These are phyloP conservation scores for Alternaria hordeiaustralica DNA, from an alignment of 2,329 filamentous ascomycete species.

Conservation along the genomic window DNA sequence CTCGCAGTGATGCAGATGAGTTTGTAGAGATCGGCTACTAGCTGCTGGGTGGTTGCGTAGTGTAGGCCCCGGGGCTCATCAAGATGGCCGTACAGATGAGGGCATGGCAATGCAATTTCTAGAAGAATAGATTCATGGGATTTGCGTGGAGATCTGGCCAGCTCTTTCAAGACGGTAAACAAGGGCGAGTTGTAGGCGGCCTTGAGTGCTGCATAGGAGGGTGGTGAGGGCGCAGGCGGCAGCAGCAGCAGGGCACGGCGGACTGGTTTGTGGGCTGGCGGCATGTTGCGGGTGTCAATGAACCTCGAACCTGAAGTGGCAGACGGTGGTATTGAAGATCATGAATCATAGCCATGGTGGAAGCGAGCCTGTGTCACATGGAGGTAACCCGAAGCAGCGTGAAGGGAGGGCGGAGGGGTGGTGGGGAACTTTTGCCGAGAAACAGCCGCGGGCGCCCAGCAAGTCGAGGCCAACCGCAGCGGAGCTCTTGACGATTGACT, in stretches of 20 bases:
- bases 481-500: conserved; percentile 5
- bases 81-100: conserved; percentile 63
- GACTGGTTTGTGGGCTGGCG: conserved; percentile 25
- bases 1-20: conserved; percentile 76
- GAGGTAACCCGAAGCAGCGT: not conserved
- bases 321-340: not conserved
- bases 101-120: conserved; percentile 68
- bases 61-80: conserved; percentile 60
- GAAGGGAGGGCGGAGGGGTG: conserved; percentile 15
- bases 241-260: conserved; percentile 51
- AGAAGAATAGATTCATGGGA: conserved; percentile 51
- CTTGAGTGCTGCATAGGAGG: conserved; percentile 51
- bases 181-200: conserved; percentile 53
- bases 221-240: conserved; percentile 51
- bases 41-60: conserved; percentile 73
- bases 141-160: conserved; percentile 41
- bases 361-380: not conserved
- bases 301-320: not conserved
- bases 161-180: conserved; percentile 51
- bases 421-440: conserved; percentile 17
- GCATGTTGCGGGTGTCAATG: conserved; percentile 29
- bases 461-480: conserved; percentile 11
- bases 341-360: not conserved
- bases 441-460: conserved; percentile 9
- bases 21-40: conserved; percentile 79